Conservation (phyloP, 805 yeast species). For the Scheffersomyces ergatensis region DNA sequence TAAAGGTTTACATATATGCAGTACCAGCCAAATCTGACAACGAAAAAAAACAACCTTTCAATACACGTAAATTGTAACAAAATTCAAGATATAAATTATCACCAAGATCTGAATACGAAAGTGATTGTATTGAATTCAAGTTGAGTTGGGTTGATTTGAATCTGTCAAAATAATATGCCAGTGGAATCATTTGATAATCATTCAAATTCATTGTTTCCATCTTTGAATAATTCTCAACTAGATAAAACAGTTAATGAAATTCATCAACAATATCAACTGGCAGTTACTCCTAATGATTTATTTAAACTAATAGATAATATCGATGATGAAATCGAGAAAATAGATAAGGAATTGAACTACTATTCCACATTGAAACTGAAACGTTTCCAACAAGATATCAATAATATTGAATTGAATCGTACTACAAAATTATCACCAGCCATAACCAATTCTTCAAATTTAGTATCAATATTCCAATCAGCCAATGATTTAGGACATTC, state of each 20-base stretch:
- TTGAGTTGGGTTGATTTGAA: no score
- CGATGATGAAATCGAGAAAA: constrained; percentile 19
- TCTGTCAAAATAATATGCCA: no score
- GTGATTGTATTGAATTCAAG: no score
- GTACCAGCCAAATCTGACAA: neutral
- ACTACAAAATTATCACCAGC: constrained; percentile 67
- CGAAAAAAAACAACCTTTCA: no score
- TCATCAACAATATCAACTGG: constrained; percentile 13
- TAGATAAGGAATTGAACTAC: constrained; percentile 25
- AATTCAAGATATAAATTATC: no score
- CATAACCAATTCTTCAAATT: constrained; percentile 52
- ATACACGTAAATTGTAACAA: no score
- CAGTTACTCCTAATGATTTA: constrained; percentile 28
- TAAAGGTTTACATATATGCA: neutral
- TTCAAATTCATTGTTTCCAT: neutral
- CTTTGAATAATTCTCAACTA: constrained; percentile 3
- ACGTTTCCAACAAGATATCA: constrained; percentile 34
- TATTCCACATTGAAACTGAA: constrained; percentile 22
- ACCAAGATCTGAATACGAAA: no score
- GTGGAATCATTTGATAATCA: neutral
- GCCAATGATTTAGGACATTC: constrained; percentile 66
- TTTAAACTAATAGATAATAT: constrained; percentile 21
- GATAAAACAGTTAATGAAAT: constrained; percentile 5
- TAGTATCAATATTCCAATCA: constrained; percentile 51
- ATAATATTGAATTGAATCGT: constrained; percentile 56